These are phyloP conservation scores for Fusarium multiceps DNA, from an alignment of 2,329 filamentous ascomycete genomes.

Conservation along the genomic window DNA sequence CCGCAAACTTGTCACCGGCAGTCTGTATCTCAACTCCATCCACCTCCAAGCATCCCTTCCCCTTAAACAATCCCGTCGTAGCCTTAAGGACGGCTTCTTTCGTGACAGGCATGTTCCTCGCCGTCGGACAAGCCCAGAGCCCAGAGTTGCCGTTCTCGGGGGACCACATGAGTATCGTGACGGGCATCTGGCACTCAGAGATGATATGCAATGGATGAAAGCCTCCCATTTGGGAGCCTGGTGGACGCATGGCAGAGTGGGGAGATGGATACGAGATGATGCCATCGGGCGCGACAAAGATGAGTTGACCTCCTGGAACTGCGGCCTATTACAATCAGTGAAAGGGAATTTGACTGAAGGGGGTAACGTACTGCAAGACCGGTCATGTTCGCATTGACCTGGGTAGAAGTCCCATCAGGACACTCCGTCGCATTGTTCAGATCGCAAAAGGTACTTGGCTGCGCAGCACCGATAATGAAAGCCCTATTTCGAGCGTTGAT, in stretches of 20 bases:
- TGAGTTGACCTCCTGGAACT: conserved; percentile 72
- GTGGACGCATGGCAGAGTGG: conserved; percentile 64
- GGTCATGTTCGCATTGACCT: conserved; percentile 47
- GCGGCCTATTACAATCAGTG: conserved; percentile 50
- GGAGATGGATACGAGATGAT: conserved; percentile 66
- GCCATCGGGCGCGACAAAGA: conserved; percentile 67
- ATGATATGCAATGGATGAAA: conserved; percentile 54
- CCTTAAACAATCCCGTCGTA: conserved; percentile 38
- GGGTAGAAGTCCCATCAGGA: conserved; percentile 43
- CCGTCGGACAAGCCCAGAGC: conserved; percentile 46
- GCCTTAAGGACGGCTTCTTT: conserved; percentile 45
- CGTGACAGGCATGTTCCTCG: conserved; percentile 16
- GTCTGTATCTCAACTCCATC: conserved; percentile 49
- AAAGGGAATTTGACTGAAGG: no score
- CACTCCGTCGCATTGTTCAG: conserved; percentile 37
- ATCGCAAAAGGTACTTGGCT: conserved; percentile 45
- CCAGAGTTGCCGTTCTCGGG: conserved; percentile 36
- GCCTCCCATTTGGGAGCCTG: conserved; percentile 61
- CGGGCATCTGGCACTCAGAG: conserved; percentile 38
- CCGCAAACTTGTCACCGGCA: conserved; percentile 46
- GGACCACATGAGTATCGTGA: conserved; percentile 43
- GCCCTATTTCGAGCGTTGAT: conserved; percentile 45
- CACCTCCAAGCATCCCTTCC: conserved; percentile 48
- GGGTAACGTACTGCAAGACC: conserved; percentile 20
- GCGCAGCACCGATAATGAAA: conserved; percentile 46